Conservation (phyloP, 306 rosid species). For the Hippophae rhamnoides region DNA sequence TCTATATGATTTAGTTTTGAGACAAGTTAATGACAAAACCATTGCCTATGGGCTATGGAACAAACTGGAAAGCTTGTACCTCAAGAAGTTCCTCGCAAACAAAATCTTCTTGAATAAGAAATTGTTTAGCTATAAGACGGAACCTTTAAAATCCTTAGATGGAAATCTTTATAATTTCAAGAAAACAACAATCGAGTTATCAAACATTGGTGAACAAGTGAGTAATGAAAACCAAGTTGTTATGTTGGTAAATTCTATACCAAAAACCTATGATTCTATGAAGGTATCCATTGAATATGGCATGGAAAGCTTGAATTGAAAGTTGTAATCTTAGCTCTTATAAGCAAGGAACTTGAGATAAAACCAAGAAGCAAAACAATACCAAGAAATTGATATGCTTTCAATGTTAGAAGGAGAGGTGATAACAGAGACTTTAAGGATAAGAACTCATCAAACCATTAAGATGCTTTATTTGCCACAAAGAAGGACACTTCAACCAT, state of each 20-base stretch:
- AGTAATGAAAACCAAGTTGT: background rate
- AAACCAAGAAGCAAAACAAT: background rate
- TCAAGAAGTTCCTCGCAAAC: too few species aligned
- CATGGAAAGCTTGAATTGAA: background rate
- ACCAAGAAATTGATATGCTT: background rate
- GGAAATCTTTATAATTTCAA: background rate
- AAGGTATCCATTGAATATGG: background rate
- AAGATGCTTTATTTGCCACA: background rate
- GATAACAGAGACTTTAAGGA: background rate
- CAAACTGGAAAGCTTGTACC: background rate
- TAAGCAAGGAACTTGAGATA: background rate
- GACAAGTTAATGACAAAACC: too few species aligned
- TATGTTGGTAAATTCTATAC: background rate
- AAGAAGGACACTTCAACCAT: background rate
- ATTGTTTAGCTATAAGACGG: background rate
- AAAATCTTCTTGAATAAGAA: background rate
- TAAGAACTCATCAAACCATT: background rate
- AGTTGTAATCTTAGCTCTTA: background rate
- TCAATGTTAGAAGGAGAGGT: background rate
- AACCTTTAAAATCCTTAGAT: background rate
- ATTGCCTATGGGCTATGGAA: too few species aligned
- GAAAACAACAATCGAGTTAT: background rate
- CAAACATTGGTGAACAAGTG: background rate
- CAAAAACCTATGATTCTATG: background rate
- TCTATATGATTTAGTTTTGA: too few species aligned